These are phyloP conservation scores for Colletotrichum neosansevieriae DNA, from an alignment of 2,329 filamentous ascomycete genomes.

Conservation along the genomic window DNA sequence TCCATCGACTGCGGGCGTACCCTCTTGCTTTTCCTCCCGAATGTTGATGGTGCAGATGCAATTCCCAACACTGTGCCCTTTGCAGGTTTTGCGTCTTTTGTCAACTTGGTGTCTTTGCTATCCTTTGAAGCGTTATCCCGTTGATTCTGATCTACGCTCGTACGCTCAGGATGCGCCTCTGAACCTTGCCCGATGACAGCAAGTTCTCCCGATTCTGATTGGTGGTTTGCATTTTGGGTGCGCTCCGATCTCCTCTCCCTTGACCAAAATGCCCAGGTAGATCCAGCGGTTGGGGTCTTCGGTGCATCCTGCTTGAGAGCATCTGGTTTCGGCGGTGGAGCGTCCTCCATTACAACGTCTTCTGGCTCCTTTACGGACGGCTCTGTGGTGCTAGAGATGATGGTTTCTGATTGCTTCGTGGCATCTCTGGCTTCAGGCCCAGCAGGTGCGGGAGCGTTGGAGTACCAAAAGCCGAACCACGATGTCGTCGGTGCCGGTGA, in stretches of 20 bases:
- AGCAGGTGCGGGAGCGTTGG: slow-evolving; percentile 40
- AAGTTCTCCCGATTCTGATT: slow-evolving; percentile 62
- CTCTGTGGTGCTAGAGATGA: slow-evolving; percentile 1
- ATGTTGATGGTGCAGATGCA: slow-evolving; percentile 43
- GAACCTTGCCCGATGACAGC: slow-evolving; percentile 70
- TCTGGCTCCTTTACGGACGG: slow-evolving; percentile 49
- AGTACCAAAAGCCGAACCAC: slow-evolving; percentile 58
- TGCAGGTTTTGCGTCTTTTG: slow-evolving; percentile 41
- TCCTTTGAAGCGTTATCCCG: slow-evolving; percentile 50
- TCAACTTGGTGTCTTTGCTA: slow-evolving; percentile 36
- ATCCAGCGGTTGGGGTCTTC: slow-evolving; percentile 63
- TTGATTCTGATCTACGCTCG: slow-evolving; percentile 56
- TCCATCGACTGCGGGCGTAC: slow-evolving; percentile 62
- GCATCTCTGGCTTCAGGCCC: slow-evolving; percentile 5
- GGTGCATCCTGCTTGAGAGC: slow-evolving; percentile 45
- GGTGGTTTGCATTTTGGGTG: slow-evolving; percentile 43
- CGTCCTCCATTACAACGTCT: slow-evolving; percentile 60
- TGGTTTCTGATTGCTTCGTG: slow-evolving; percentile 34
- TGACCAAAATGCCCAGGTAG: slow-evolving; percentile 88
- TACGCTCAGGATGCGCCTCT: slow-evolving; percentile 65
- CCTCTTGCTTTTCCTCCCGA: slow-evolving; percentile 58
- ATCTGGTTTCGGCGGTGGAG: slow-evolving; percentile 47
- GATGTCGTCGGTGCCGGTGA: slow-evolving; percentile 45
- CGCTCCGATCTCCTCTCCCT: slow-evolving; percentile 60
- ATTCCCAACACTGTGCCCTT: slow-evolving; percentile 44